Conservation (phyloP, 2,329 filamentous ascomycete species). For the Sporothrix curviconia region DNA sequence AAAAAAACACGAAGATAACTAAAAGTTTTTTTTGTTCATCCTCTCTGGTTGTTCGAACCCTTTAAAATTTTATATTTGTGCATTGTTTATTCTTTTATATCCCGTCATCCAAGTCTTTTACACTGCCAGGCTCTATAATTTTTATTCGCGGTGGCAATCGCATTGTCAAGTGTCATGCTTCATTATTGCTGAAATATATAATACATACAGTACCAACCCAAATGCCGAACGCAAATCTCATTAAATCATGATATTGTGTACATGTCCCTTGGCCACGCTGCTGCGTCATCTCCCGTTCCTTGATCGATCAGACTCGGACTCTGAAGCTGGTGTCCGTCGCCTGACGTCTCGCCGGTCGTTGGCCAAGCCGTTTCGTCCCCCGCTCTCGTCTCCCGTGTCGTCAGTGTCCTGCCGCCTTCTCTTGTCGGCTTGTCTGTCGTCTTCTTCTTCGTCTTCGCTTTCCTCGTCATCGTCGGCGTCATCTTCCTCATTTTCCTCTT, state of each 20-base stretch:
- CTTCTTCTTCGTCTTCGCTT: not conserved
- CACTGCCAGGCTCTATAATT: no score
- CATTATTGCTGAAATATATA: no score
- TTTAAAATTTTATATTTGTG: no score
- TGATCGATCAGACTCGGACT: not conserved
- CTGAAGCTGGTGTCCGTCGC: not conserved
- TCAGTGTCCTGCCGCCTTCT: not conserved
- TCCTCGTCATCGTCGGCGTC: not conserved
- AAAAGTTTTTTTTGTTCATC: not conserved
- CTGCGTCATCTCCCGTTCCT: no score
- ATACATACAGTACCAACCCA: no score
- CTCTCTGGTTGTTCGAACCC: not conserved
- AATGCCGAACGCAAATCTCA: no score
- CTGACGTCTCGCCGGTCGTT: not conserved
- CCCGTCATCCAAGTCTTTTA: no score
- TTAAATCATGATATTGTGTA: no score
- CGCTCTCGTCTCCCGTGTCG: not conserved
- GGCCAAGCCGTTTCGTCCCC: not conserved
- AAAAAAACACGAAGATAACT: slow-evolving; percentile 1
- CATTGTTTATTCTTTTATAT: no score
- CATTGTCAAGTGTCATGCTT: no score
- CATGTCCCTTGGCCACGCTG: no score
- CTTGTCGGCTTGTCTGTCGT: not conserved
- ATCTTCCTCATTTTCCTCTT: not conserved
- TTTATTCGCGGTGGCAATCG: no score